These are phyloP conservation scores for Tuber indicum DNA, from an alignment of 495 filamentous ascomycete genomes.

Conservation along the genomic window DNA sequence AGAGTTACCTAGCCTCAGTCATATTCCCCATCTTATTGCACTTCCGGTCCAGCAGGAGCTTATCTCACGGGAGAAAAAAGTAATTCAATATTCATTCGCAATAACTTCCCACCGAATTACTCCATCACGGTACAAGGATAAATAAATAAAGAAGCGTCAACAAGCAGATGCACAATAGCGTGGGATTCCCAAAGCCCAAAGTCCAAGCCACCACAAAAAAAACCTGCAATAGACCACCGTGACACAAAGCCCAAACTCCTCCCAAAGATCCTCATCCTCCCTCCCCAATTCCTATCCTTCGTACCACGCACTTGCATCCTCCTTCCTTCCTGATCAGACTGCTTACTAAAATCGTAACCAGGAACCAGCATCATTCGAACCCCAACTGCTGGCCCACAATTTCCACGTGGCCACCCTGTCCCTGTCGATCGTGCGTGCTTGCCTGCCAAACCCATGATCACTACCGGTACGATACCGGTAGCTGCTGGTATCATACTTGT, in stretches of 20 bases:
- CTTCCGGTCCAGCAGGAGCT: not conserved
- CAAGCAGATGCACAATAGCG: not conserved
- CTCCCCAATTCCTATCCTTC: not conserved
- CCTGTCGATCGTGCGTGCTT: constrained; percentile 16
- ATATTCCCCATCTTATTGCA: not conserved
- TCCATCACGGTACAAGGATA: not conserved
- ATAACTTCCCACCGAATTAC: constrained; percentile 1
- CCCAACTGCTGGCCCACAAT: not conserved
- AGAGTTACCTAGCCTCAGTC: not conserved
- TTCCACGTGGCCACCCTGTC: not conserved
- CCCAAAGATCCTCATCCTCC: not conserved
- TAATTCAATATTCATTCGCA: not conserved
- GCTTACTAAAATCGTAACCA: not conserved
- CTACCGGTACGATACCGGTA: not conserved
- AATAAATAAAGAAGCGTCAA: not conserved
- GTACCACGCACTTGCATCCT: not conserved
- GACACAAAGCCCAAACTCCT: not conserved
- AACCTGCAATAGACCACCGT: not conserved
- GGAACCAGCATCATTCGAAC: not conserved
- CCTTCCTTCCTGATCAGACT: not conserved
- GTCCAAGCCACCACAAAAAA: not conserved
- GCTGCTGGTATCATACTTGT: not conserved
- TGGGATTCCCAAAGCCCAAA: not conserved
- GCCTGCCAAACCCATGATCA: not conserved
- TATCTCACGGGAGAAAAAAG: not conserved